Conservation (phyloP, 495 filamentous ascomycete genomes). For the Daldinia caldariorum region DNA sequence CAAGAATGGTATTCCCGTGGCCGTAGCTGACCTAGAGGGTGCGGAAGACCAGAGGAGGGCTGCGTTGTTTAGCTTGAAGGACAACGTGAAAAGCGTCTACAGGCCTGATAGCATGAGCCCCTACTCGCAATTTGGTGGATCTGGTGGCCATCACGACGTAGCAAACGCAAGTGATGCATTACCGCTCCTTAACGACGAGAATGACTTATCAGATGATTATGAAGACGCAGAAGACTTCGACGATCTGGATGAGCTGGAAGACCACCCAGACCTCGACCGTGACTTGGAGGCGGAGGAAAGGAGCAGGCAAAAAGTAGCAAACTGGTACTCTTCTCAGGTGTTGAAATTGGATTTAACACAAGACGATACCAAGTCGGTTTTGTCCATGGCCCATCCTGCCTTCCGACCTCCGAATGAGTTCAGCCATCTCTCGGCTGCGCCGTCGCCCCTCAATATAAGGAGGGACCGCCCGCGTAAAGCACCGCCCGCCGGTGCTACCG, state of each 20-base stretch:
- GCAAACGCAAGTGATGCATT: background rate
- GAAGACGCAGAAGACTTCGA: constrained; percentile 9
- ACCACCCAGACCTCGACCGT: constrained; percentile 15
- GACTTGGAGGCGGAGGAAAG: constrained; percentile 27
- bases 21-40: constrained; percentile 29
- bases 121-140: constrained; percentile 15
- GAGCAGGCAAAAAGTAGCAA: constrained; percentile 18
- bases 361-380: constrained; percentile 36
- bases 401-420: constrained; percentile 30
- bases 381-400: constrained; percentile 45
- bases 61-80: constrained; percentile 16
- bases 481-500: background rate
- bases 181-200: background rate
- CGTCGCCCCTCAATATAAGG: constrained; percentile 29
- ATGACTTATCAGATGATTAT: constrained; percentile 1
- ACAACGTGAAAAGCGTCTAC: constrained; percentile 30
- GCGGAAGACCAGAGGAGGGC: constrained; percentile 35
- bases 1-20: constrained; percentile 44
- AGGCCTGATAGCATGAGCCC: constrained; percentile 40
- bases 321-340: constrained; percentile 40
- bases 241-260: constrained; percentile 1
- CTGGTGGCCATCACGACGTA: too few relatives aligned
- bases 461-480: constrained; percentile 8
- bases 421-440: constrained; percentile 34
- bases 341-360: constrained; percentile 2